phyloP scores from a whole-genome alignment of 2,329 filamentous ascomycete species.

The Fusarium newnesense region DNA sequence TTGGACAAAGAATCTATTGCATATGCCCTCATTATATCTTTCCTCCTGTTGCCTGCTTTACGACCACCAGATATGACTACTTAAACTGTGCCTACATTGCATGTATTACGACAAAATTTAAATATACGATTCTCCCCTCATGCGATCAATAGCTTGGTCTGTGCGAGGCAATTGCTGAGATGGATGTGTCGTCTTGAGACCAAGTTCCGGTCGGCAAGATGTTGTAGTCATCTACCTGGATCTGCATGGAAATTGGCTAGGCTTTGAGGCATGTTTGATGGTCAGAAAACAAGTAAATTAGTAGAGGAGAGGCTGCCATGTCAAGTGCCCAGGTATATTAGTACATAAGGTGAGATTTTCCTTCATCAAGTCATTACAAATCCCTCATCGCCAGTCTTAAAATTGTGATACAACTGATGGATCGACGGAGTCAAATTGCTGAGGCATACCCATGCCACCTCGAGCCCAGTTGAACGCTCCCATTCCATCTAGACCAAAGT shows the following conservation, averaged over 20 bases:
- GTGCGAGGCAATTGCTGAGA: too few relatives aligned
- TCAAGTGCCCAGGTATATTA: not conserved
- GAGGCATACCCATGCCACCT: constrained; percentile 10
- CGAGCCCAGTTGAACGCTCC: constrained; percentile 31
- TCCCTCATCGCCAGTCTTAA: not conserved
- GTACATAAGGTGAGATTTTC: constrained; percentile 9
- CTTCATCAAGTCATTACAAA: not conserved
- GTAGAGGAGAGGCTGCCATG: not conserved
- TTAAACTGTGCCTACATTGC: not conserved
- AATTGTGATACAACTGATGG: constrained; percentile 32
- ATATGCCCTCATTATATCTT: constrained; percentile 32
- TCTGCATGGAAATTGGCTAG: not conserved
- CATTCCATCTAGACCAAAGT: constrained; percentile 39
- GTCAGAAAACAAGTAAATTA: not conserved
- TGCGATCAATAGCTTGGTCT: not conserved
- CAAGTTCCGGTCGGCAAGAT: not conserved
- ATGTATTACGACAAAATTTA: not conserved
- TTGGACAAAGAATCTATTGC: constrained; percentile 42
- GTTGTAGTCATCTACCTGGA: not conserved
- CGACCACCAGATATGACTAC: not conserved
- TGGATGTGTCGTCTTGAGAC: not conserved
- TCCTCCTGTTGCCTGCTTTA: not conserved
- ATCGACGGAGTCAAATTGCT: constrained; percentile 30
- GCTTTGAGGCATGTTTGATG: not conserved
- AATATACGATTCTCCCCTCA: not conserved